Conservation (phyloP, 208 protist genomes). For the Trypanosoma mega region DNA sequence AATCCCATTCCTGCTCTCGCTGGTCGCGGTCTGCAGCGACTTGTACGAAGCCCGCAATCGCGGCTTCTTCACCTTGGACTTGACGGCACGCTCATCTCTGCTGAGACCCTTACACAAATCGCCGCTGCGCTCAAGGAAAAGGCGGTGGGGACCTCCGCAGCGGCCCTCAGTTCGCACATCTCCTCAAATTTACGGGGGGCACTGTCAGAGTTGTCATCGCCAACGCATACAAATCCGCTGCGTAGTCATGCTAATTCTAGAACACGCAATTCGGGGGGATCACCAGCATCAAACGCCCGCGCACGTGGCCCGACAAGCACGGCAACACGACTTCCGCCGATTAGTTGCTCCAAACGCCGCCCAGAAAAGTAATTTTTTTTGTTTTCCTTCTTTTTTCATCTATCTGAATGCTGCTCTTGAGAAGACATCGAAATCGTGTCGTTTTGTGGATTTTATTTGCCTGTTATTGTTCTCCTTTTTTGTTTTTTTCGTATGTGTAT, state of each 20-base stretch:
- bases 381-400: too few species aligned
- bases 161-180: constrained; percentile 9
- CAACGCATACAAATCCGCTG: background rate
- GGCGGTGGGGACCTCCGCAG: constrained; percentile 10
- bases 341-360: constrained; percentile 10
- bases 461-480: too few species aligned
- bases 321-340: constrained; percentile 22
- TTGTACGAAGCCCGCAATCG: constrained; percentile 64
- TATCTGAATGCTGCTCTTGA: too few species aligned
- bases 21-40: constrained; percentile 58
- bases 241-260: background rate
- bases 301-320: background rate
- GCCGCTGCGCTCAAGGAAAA: constrained; percentile 58
- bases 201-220: background rate
- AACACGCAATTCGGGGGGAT: background rate
- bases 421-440: too few species aligned
- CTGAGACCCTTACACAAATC: constrained; percentile 65
- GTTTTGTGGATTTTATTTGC: too few species aligned
- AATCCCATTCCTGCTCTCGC: constrained; percentile 83
- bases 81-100: constrained; percentile 51
- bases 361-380: background rate
- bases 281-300: background rate
- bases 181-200: background rate
- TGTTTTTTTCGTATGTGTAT: too few species aligned
- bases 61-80: constrained; percentile 54